Base-by-base conservation (phyloP, 208 protist species). In the Leishmania martiniquensis region DNA sequence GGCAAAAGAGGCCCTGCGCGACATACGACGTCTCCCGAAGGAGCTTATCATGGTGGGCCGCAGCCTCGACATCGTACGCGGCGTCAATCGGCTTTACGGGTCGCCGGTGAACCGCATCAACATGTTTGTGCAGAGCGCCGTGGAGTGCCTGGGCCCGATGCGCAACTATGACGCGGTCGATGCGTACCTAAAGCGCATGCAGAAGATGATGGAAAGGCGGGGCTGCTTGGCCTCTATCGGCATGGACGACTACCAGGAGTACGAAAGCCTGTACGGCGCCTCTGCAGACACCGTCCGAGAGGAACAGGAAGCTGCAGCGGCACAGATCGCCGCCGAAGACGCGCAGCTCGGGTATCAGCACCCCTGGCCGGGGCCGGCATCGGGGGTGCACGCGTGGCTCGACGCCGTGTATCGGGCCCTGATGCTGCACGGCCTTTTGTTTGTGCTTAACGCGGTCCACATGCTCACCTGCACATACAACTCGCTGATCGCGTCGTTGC, bases 61-160 rank as follows among this genome's bases (percentile, higher is more conserved):
- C 34, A 85, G 90, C 34, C 89, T 97, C 54, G 91, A 97, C 67
- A 92, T 97, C 83, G 80, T 97, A 37, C 91, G 91, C 59, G 83
- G 89, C 68, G 63, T 95, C 47, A 97, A 97, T 83, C 89, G 91
- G 32, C 81, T 93, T 44, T 96, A 95, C 77, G 90, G 88, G 39
- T 92, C 90, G 3, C 93, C 91, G 25, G 70, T 97, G 25, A 96
- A 95, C 67, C 88, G 89, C 32, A 75, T 96, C 49, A 94, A 95
- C 78, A 93, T 96, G 83, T 89, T 97, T 65, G 89, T 93, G 32
- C 71, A 82, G 37, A 76, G 85, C 4, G 91, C 93, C 13, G 84
- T 95, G 44, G 76, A 85, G 65, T 82, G 79, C 25, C 83, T 95
- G 0, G 93, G 91, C 0, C 86, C 89, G 0, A 63, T 95, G 63